Evolutionary conservation across 257 asterid species (phyloP).

Genomic region (Euphrasia confusa): DNA sequence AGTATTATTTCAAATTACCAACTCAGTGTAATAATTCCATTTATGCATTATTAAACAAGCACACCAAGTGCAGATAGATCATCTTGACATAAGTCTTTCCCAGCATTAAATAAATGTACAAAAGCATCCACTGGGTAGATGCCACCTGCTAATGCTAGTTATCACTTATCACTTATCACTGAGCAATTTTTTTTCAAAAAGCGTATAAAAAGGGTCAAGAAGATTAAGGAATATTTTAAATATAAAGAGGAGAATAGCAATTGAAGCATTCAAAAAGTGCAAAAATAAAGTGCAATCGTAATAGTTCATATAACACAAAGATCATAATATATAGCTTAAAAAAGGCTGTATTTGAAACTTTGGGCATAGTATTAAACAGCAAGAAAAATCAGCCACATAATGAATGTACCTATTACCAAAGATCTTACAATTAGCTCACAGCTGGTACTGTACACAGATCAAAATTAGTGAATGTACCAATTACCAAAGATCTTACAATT

Average conservation of each 20-base stretch:
- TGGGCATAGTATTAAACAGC: not conserved
- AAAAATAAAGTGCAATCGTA: not conserved
- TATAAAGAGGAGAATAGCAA: slow-evolving; percentile 1
- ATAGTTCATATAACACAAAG: slow-evolving; percentile 4
- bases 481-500: slow-evolving; percentile 13
- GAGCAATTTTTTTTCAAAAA: not conserved
- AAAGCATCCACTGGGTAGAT: slow-evolving; percentile 4
- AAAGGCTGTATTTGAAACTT: not conserved
- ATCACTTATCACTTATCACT: slow-evolving; percentile 7
- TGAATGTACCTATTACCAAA: slow-evolving; percentile 5
- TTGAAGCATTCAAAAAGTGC: slow-evolving; percentile 6
- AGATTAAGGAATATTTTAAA: slow-evolving; percentile 12
- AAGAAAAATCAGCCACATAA: slow-evolving; percentile 15
- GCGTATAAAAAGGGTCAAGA: not conserved
- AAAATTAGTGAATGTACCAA: slow-evolving; percentile 14
- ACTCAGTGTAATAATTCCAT: slow-evolving; percentile 10
- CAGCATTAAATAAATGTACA: slow-evolving; percentile 3
- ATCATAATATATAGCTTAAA: not conserved
- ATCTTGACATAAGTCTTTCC: not conserved
- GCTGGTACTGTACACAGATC: slow-evolving; percentile 6
- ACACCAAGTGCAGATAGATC: slow-evolving; percentile 6
- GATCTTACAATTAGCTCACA: slow-evolving; percentile 16
- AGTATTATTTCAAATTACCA: not conserved
- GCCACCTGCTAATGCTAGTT: slow-evolving; percentile 5
- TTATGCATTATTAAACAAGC: slow-evolving; percentile 9